These are phyloP conservation scores for Acacia acuminata DNA, from an alignment of 306 rosid species.

Conservation along the genomic window DNA sequence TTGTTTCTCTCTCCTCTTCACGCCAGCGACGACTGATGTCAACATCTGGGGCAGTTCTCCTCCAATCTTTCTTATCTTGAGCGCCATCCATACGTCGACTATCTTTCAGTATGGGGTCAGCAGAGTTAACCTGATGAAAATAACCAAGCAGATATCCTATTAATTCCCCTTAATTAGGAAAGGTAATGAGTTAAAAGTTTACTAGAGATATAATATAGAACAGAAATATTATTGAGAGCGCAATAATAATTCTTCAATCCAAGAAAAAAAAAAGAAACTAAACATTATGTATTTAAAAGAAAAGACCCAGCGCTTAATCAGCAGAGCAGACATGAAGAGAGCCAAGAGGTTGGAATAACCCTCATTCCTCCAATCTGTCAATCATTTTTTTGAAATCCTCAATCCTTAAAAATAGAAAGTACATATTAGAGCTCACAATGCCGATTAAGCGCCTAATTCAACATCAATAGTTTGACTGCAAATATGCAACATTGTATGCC, in stretches of 20 bases:
- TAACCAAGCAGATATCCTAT: slow-evolving; percentile 37
- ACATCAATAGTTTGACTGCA: slow-evolving; percentile 1
- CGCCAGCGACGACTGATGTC: slow-evolving; percentile 71
- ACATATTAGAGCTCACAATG: slow-evolving; percentile 1
- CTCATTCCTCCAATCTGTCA: not conserved
- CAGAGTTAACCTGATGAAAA: slow-evolving; percentile 50
- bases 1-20: slow-evolving; percentile 83
- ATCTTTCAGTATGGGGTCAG: slow-evolving; percentile 59
- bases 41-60: slow-evolving; percentile 56
- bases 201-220: not conserved
- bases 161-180: slow-evolving; percentile 7
- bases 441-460: slow-evolving; percentile 21
- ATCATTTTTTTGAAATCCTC: not conserved
- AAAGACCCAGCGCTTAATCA: not conserved
- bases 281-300: not conserved
- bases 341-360: not conserved
- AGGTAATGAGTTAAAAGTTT: not conserved
- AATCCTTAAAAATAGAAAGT: slow-evolving; percentile 9
- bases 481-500: not conserved
- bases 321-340: slow-evolving; percentile 1
- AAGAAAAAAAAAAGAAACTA: not conserved
- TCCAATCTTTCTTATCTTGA: slow-evolving; percentile 72
- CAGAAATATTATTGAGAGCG: not conserved
- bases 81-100: slow-evolving; percentile 66
- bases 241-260: not conserved